These are phyloP conservation scores for Talaromyces marneffei DNA, from an alignment of 2,329 filamentous ascomycete species.

Conservation along the genomic window DNA sequence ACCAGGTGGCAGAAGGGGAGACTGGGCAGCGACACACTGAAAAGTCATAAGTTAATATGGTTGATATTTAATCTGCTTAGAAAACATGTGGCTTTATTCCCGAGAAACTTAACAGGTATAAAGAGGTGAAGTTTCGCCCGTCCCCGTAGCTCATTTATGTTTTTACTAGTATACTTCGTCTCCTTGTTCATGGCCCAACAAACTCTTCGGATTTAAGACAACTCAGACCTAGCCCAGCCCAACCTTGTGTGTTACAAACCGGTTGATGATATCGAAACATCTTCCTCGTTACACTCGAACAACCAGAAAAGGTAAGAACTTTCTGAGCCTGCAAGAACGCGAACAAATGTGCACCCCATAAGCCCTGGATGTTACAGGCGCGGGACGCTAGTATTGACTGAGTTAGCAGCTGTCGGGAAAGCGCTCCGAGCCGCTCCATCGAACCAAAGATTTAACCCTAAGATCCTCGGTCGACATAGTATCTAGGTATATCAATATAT, in stretches of 20 bases:
- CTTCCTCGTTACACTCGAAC: not conserved
- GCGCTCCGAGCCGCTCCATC: conserved; percentile 10
- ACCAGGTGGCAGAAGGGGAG: not conserved
- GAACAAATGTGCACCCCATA: not conserved
- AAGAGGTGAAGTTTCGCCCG: not conserved
- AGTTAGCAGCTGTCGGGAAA: conserved; percentile 12
- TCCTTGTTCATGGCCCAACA: not conserved
- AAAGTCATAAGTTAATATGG: not conserved
- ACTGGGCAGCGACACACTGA: not conserved
- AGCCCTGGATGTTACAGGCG: not conserved
- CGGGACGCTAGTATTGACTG: conserved; percentile 2
- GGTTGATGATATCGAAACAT: not conserved
- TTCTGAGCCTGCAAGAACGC: not conserved
- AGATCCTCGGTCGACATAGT: not conserved
- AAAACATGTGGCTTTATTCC: not conserved
- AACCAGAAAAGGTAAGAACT: not conserved
- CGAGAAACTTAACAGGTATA: not conserved
- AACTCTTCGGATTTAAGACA: not conserved
- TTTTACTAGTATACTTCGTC: not conserved
- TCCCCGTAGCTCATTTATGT: not conserved
- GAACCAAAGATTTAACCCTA: not conserved
- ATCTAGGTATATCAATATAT: not conserved
- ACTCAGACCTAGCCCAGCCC: not conserved
- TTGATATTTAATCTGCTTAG: not conserved
- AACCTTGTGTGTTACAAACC: not conserved